Evolutionary conservation across 2,329 filamentous ascomycete genomes (phyloP).

Genomic region (Penicillium sp.): DNA sequence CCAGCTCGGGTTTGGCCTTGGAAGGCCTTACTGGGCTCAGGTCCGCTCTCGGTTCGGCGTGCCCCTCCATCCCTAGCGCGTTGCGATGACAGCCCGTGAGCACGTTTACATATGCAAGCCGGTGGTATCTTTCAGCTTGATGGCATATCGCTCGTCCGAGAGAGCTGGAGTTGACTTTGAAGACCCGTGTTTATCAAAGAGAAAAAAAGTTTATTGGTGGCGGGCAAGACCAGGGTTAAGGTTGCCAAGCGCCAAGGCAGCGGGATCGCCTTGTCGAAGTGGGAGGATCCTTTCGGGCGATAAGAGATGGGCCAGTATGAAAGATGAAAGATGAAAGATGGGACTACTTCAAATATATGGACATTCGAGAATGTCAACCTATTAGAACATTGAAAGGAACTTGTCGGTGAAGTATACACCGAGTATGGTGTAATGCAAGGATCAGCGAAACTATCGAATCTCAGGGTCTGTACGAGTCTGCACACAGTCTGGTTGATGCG

Average conservation of each 20-base stretch:
- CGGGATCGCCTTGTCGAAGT: slow-evolving; percentile 4
- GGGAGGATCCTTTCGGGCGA: not conserved
- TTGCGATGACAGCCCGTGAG: not conserved
- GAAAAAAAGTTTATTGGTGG: slow-evolving; percentile 10
- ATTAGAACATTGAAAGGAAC: not conserved
- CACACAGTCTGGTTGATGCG: not conserved
- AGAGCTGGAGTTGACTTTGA: not conserved
- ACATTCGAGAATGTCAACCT: no score
- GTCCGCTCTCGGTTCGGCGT: slow-evolving; percentile 20
- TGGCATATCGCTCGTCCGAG: not conserved
- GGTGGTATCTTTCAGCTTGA: not conserved
- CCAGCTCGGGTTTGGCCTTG: slow-evolving; percentile 16
- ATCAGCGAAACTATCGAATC: not conserved
- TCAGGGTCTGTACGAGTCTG: no score
- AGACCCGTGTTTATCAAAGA: not conserved
- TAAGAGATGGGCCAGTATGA: not conserved
- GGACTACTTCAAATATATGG: not conserved
- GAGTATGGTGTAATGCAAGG: not conserved
- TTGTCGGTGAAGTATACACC: not conserved
- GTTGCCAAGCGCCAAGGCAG: slow-evolving; percentile 21
- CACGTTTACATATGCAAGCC: not conserved
- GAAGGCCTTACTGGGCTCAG: slow-evolving; percentile 17
- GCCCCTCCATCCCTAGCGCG: slow-evolving; percentile 20
- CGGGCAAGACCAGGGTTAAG: slow-evolving; percentile 13
- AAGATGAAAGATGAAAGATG: not conserved